Evolutionary conservation across 2,329 filamentous ascomycete genomes (phyloP), one percentile per base, ranked within the genome.

Genomic region (Dothistroma septosporum): DNA sequence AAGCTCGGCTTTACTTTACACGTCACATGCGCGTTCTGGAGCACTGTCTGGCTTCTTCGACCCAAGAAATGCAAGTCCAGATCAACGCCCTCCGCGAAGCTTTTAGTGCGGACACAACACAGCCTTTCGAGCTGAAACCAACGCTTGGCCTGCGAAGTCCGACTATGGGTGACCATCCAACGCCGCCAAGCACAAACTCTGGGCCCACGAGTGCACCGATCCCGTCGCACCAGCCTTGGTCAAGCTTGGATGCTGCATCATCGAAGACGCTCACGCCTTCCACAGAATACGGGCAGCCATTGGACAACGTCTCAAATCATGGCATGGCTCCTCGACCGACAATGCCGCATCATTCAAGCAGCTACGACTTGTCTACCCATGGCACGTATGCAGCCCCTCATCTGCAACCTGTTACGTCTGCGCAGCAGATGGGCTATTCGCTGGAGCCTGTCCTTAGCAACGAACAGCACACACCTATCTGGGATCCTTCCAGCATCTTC

Each of bases 1-100:
- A 96, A 73, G 91, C 93, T 6, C 85, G 90, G 33, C 89, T 93
- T 63, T 97, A 89, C 73, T 97, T 97, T 71, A 89, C 91, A 1
- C 84, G 93, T 53, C 92, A 97, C 69, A 97, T 97, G 93, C 87
- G 92, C 58, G 88, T 97, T 41, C 80, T 97, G 60, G 93, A 97
- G 74, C 87, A 86, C 66, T 94, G 92, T 68, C 90, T 91, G 72
- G 82, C 84, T 9, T 86, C 87, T 4, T 89, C 91, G 1, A 91
- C 95, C 84, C 88, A 90, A 2, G 92, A 97, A 69, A 89, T 96
- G 77, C 88, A 95, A 73, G 87, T 87, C 57, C 92, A 97, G 75
- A 91, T 97, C 65, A 88, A 97, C 72, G 89, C 90, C 44, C 84
- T 97, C 33, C 87, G 93, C 46, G 87, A 93, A 71, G 93, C 93